phyloP scores from a whole-genome alignment of 176 grass and related monocot genomes.

The Elaeis guineensis region DNA sequence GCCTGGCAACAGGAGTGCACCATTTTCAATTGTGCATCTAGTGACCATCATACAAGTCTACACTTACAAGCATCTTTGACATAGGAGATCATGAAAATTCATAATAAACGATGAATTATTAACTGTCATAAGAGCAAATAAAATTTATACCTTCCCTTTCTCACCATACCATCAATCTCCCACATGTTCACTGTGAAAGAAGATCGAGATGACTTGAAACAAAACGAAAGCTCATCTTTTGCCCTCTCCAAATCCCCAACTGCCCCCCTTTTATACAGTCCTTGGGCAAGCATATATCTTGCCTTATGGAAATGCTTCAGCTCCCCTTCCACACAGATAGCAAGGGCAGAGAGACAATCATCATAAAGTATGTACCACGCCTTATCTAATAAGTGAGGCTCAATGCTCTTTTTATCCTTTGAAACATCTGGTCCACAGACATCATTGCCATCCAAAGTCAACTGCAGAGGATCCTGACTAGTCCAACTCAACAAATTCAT shows the following conservation, averaged over 20 bases:
- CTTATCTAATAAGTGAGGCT: constrained; percentile 59
- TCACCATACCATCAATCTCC: constrained; percentile 91
- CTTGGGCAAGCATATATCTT: constrained; percentile 90
- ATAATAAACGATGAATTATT: constrained; percentile 7
- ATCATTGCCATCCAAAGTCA: constrained; percentile 33
- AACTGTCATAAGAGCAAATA: constrained; percentile 1
- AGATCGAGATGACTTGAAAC: constrained; percentile 95
- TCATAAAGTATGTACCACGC: constrained; percentile 94
- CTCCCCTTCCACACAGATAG: constrained; percentile 82
- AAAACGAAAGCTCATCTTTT: constrained; percentile 92
- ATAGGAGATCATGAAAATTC: too few relatives aligned
- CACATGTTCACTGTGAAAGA: constrained; percentile 96
- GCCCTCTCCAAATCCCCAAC: constrained; percentile 65
- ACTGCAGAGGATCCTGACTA: constrained; percentile 34
- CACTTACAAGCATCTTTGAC: too few relatives aligned
- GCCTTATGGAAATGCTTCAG: constrained; percentile 97
- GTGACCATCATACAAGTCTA: too few relatives aligned
- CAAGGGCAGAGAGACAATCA: constrained; percentile 75
- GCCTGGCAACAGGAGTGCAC: constrained; percentile 37
- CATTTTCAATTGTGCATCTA: too few relatives aligned
- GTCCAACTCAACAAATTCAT: constrained; percentile 48
- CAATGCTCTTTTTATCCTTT: constrained; percentile 39
- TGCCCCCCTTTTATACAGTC: constrained; percentile 71
- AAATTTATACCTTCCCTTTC: constrained; percentile 72
- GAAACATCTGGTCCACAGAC: constrained; percentile 26